Evolutionary conservation across 1,284 basidiomycete species (phyloP).

Genomic region (Tilletia indica): DNA sequence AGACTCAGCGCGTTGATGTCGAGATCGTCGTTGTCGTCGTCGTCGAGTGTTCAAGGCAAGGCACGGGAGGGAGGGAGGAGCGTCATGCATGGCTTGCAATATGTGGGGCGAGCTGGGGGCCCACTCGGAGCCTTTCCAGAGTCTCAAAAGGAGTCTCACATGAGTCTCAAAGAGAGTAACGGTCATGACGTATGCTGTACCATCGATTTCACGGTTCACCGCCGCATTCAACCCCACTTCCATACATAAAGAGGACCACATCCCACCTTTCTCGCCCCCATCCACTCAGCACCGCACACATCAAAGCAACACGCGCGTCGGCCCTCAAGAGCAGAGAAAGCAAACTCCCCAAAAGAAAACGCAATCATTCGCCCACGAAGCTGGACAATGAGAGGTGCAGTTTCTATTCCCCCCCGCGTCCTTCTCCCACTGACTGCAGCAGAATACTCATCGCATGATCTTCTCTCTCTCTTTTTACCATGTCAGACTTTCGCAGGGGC

Average conservation of each 20-base stretch:
- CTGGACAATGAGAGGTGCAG: slow-evolving; percentile 15
- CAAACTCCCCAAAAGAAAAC: no score
- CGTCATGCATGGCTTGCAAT: no score
- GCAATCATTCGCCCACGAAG: slow-evolving; percentile 16
- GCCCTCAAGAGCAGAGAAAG: no score
- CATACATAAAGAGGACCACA: no score
- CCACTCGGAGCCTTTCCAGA: neutral
- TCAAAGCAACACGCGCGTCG: no score
- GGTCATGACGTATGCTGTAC: neutral
- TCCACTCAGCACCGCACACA: neutral
- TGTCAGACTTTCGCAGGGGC: slow-evolving; percentile 3
- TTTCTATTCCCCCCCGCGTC: neutral
- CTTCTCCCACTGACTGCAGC: neutral
- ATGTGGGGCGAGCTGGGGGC: no score
- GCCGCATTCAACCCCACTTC: no score
- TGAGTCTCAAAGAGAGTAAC: no score
- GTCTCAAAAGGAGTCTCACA: neutral
- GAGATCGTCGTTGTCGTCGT: neutral
- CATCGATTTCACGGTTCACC: no score
- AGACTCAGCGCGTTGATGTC: neutral
- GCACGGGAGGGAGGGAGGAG: no score
- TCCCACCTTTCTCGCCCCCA: neutral
- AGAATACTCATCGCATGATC: neutral
- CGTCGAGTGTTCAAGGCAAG: neutral
- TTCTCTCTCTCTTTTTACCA: neutral